Evolutionary conservation across 306 rosid species (phyloP), one percentile per base, ranked within the genome.

Genomic region (Corylus americana): DNA sequence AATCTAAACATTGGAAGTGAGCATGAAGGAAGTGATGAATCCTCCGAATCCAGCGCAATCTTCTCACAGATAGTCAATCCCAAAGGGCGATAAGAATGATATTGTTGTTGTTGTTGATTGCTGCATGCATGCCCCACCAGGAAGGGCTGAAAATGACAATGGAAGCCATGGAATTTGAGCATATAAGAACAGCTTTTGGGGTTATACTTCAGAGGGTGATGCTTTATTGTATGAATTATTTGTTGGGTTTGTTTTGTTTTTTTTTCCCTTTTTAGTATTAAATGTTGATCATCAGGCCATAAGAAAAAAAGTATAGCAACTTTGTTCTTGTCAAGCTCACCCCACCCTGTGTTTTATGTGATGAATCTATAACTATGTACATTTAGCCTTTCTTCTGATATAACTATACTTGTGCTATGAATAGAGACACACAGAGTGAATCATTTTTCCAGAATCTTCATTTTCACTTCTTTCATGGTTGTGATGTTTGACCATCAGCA

Each of bases 1-100:
- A 86, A 71, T 67, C 64, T 58, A 51, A 77, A 83, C 81, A 81
- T 79, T 66, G 87, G 81, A 75, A 75, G 80, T 77, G 83, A 88
- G 78, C 11, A 81, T 29, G 88, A 77, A 16, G 61, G 64, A 62
- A 76, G 49, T 76, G 45, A 78, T 61, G 77, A 79, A 22, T 22
- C 76, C 5, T 13, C 7, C 55, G 82, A 72, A 14, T 55, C 82
- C 0, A 35, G 35, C 14, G 74, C 76, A 31, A 77, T 85, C 61
- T 85, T 83, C 84, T 51, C 84, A 17, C 79, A 83, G 61, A 67
- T 83, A 27, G 86, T 51, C 74, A 66, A 58, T 61, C 72, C 72
- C 0, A 53, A 68, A 57, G 86, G 88, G 25, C 74, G 87, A 74
- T 83, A 79, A 85, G 71, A 58, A 79, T 44, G 75, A 12, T 16